Percentiles rank a stretch among this genome's conserved stretches.
phyloP scores from a whole-genome alignment of 495 filamentous ascomycete species.

The Penicillium subrubescens region DNA sequence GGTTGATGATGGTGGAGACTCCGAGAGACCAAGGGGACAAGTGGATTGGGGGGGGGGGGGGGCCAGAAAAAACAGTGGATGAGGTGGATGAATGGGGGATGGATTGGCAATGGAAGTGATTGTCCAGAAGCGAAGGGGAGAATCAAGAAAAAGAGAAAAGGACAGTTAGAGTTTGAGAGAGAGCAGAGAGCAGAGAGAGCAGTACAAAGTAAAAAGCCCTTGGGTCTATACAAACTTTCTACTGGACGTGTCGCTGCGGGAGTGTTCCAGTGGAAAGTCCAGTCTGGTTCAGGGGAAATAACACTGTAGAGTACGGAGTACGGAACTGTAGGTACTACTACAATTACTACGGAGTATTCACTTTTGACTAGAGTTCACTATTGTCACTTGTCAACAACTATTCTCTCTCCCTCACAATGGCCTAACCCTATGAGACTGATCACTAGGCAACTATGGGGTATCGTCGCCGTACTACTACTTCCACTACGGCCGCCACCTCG shows the following conservation, averaged over 20 bases:
- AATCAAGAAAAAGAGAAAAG: neutral
- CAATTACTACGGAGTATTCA: too few species aligned
- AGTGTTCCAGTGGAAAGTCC: neutral
- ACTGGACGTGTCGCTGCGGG: neutral
- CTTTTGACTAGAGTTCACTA: too few species aligned
- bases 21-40: neutral
- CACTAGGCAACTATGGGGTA: neutral
- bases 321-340: too few species aligned
- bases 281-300: neutral
- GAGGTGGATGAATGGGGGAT: conserved; percentile 2
- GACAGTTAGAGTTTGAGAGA: neutral
- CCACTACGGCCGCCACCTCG: neutral
- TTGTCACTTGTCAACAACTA: neutral
- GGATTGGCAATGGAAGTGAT: neutral
- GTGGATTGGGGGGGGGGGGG: neutral
- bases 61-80: neutral
- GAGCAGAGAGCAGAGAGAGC: neutral
- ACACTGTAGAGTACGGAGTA: too few species aligned
- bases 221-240: neutral
- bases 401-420: neutral
- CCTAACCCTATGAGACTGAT: neutral
- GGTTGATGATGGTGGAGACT: conserved; percentile 5
- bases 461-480: neutral
- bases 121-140: neutral
- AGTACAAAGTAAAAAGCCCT: neutral